phyloP scores from a whole-genome alignment of 2,329 filamentous ascomycete species.

The Phyllosticta citribraziliensis region DNA sequence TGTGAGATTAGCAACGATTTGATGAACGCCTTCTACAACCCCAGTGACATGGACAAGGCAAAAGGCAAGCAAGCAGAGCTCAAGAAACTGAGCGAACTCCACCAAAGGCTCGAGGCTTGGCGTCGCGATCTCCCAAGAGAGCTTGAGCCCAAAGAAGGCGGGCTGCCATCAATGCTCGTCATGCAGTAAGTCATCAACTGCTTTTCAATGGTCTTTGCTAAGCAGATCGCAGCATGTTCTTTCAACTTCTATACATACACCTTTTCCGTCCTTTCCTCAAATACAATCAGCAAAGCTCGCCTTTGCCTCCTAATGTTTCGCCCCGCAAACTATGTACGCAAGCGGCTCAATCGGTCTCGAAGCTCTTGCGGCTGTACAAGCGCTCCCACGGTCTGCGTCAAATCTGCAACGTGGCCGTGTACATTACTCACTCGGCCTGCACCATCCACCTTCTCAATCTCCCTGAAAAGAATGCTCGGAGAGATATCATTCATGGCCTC shows the following conservation, averaged over 20 bases:
- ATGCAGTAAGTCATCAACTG: conserved; percentile 64
- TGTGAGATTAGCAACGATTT: conserved; percentile 93
- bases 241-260: conserved; percentile 89
- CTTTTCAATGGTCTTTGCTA: conserved; percentile 16
- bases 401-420: conserved; percentile 93
- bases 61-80: conserved; percentile 73
- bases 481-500: conserved; percentile 83
- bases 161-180: conserved; percentile 69
- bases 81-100: conserved; percentile 86
- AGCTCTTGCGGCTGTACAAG: conserved; percentile 89
- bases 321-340: conserved; percentile 85
- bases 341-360: conserved; percentile 81
- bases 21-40: conserved; percentile 84
- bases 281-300: conserved; percentile 72
- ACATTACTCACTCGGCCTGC: conserved; percentile 88
- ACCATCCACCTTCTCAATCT: conserved; percentile 91
- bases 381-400: conserved; percentile 82
- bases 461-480: conserved; percentile 78
- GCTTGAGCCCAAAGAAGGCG: conserved; percentile 80
- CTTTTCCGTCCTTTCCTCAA: conserved; percentile 92
- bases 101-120: conserved; percentile 85
- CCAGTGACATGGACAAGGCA: conserved; percentile 49
- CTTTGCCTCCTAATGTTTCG: conserved; percentile 76
- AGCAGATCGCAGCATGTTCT: conserved; percentile 69
- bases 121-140: conserved; percentile 73